Conservation (phyloP, 345 rosid species). For the Mallotus nudiflorus region DNA sequence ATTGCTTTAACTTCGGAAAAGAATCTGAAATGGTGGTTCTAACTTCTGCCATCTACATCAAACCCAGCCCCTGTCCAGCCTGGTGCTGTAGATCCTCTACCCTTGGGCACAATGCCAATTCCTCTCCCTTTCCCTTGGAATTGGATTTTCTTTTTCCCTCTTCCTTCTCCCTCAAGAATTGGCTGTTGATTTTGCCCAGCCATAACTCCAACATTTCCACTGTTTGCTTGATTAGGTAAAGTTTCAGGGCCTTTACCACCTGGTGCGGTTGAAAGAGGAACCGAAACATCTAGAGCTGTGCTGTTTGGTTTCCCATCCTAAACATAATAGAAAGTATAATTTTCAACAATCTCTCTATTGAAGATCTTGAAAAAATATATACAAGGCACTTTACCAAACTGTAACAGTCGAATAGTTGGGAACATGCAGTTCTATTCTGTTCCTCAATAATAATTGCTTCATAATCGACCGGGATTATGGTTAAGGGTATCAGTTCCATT, state of each 20-base stretch:
- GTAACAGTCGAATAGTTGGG: no score
- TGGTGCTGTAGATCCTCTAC: conserved; percentile 51
- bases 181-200: conserved; percentile 43
- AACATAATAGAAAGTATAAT: conserved; percentile 28
- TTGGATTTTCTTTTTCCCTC: conserved; percentile 54
- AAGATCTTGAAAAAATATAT: not conserved
- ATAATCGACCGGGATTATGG: no score
- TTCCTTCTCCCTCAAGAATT: conserved; percentile 53
- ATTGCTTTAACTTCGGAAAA: conserved; percentile 7
- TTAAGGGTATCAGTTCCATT: no score
- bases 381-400: conserved; percentile 3
- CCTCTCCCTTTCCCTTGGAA: conserved; percentile 70
- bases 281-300: conserved; percentile 33
- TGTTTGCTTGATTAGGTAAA: conserved; percentile 25
- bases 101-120: conserved; percentile 53
- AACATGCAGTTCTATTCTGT: no score
- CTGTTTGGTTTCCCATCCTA: conserved; percentile 46
- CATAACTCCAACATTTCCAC: conserved; percentile 1
- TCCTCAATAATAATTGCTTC: no score
- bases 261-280: conserved; percentile 29
- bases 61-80: conserved; percentile 85
- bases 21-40: conserved; percentile 18
- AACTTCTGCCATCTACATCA: conserved; percentile 71
- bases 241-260: conserved; percentile 26
- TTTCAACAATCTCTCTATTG: conserved; percentile 26